A percentile compares a stretch with the other conserved stretches of the same genome.
Conservation (phyloP, 176 grass and related monocot species). For the Urochloa ruziziensis region DNA sequence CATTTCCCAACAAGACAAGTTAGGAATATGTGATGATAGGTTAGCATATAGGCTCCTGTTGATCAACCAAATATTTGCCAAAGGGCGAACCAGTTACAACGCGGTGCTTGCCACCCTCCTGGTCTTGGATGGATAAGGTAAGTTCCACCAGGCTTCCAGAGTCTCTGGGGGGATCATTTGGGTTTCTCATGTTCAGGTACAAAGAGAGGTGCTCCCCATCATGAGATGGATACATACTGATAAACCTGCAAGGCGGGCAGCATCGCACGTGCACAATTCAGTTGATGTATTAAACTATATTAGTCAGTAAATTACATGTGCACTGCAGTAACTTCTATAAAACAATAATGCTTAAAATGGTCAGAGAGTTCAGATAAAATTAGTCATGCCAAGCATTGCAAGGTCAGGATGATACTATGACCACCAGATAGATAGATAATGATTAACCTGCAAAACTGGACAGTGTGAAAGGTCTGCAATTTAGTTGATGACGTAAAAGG, state of each 20-base stretch:
- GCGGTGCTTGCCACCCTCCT: neutral
- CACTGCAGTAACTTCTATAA: neutral
- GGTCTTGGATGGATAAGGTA: constrained; percentile 2
- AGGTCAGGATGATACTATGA: neutral
- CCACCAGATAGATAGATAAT: neutral
- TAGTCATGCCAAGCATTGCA: neutral
- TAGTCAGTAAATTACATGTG: neutral
- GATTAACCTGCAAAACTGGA: neutral
- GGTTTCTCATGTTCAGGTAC: neutral
- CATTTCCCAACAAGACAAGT: neutral
- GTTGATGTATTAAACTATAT: neutral
- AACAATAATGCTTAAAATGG: neutral
- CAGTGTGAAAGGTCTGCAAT: neutral
- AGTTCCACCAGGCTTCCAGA: neutral
- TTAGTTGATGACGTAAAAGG: neutral
- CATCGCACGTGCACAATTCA: neutral
- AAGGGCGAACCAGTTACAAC: neutral
- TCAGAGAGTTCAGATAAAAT: neutral
- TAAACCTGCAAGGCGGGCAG: neutral
- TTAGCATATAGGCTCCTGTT: neutral
- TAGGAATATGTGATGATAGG: neutral
- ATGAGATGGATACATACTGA: neutral
- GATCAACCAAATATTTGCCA: neutral
- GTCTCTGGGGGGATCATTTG: neutral
- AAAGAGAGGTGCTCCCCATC: neutral